Conservation (phyloP, 1,139 yeast genomes). For the Hansenula lynferdii region DNA sequence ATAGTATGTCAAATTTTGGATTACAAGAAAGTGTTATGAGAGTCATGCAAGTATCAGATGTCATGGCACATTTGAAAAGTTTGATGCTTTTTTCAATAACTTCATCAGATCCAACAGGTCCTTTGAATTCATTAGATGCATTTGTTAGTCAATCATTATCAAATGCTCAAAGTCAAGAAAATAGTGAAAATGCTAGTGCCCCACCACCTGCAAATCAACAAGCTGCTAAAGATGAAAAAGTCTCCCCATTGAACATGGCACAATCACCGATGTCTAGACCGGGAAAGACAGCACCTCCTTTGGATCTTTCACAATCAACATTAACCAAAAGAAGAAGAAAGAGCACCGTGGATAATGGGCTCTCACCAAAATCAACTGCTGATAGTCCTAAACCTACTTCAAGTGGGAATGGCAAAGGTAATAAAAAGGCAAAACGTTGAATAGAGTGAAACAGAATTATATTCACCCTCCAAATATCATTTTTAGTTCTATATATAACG, state of each 20-base stretch:
- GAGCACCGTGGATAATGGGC: constrained; percentile 14
- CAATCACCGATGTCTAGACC: constrained; percentile 1
- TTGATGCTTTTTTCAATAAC: constrained; percentile 53
- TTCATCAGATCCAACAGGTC: constrained; percentile 40
- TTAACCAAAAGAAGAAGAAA: constrained; percentile 30
- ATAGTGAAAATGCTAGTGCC: constrained; percentile 4
- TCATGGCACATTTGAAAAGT: constrained; percentile 64
- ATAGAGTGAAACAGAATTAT: no score
- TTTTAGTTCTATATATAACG: no score
- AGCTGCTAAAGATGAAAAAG: constrained; percentile 13
- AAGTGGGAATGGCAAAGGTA: neutral
- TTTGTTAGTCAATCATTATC: constrained; percentile 31
- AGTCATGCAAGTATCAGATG: constrained; percentile 69
- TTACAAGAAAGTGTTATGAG: constrained; percentile 63
- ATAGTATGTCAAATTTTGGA: constrained; percentile 48
- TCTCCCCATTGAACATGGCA: constrained; percentile 3
- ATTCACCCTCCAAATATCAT: no score
- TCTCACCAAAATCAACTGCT: constrained; percentile 19
- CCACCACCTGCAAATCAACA: no score
- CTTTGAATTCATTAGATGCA: constrained; percentile 53
- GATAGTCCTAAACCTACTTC: constrained; percentile 8
- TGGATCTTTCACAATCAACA: constrained; percentile 28
- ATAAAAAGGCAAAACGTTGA: constrained; percentile 1
- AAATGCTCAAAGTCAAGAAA: constrained; percentile 11
- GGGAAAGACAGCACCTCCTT: constrained; percentile 13